phyloP scores from a whole-genome alignment of 108 stramenopile species.

The Skeletonema marinoi region DNA sequence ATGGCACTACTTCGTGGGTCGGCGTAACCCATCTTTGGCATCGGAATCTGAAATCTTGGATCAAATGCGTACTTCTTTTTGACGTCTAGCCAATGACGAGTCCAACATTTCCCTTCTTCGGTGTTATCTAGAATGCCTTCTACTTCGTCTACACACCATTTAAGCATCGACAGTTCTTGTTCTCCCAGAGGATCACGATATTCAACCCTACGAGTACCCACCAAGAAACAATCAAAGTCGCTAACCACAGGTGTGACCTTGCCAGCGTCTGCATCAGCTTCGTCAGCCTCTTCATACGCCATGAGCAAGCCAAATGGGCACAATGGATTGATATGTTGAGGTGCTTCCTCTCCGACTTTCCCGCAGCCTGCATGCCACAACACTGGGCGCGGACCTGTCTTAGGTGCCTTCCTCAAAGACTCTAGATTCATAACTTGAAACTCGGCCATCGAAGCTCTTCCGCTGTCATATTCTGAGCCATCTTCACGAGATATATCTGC shows the following conservation, averaged over 20 bases:
- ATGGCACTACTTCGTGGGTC: not conserved
- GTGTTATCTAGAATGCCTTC: not conserved
- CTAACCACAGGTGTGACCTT: constrained; percentile 12
- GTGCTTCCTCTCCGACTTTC: not conserved
- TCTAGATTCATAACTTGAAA: too few species aligned
- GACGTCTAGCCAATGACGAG: constrained; percentile 9
- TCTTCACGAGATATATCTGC: too few species aligned
- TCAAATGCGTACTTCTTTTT: not conserved
- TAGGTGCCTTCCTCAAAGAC: not conserved
- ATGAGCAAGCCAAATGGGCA: not conserved
- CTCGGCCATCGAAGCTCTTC: too few species aligned
- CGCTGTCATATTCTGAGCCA: too few species aligned
- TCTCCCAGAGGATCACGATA: not conserved
- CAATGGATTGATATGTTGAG: not conserved
- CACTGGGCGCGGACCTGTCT: not conserved
- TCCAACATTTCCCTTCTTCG: constrained; percentile 1
- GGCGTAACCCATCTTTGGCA: constrained; percentile 10
- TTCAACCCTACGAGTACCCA: constrained; percentile 11
- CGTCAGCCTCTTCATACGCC: constrained; percentile 16
- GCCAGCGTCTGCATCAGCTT: not conserved
- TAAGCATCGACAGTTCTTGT: constrained; percentile 7
- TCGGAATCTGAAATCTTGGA: not conserved
- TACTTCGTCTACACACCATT: not conserved
- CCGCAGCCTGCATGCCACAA: not conserved
- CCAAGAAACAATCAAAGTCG: constrained; percentile 21